Evolutionary conservation across 176 grass and related monocot species (phyloP).

Genomic region (Carex myosuroides): DNA sequence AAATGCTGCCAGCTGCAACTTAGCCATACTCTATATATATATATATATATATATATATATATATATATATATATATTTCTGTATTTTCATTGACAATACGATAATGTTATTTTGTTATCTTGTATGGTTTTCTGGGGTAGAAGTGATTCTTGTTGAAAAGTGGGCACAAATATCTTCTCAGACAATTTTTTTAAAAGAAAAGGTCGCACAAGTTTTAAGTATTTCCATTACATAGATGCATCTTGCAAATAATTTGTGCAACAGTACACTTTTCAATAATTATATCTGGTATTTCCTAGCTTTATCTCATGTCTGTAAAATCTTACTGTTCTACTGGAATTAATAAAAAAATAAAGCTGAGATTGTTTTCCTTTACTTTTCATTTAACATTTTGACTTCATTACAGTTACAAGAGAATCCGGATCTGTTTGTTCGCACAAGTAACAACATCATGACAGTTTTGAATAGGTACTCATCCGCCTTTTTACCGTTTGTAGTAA

Average conservation of each 20-base stretch:
- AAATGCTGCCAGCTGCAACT: no score
- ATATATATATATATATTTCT: background rate
- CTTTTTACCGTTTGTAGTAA: background rate
- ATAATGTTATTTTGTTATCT: background rate
- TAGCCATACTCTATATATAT: no score
- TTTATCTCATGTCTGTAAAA: background rate
- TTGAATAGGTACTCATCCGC: constrained; percentile 54
- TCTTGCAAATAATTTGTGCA: background rate
- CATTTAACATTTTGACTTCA: constrained; percentile 13
- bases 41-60: background rate
- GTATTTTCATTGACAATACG: background rate
- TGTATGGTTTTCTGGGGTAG: background rate
- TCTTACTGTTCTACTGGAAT: background rate
- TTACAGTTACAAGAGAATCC: constrained; percentile 54
- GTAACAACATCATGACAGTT: constrained; percentile 63
- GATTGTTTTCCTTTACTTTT: constrained; percentile 8
- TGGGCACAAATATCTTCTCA: background rate
- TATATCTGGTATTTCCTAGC: background rate
- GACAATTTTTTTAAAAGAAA: background rate
- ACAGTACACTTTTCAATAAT: background rate
- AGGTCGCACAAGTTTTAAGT: background rate
- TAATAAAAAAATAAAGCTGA: background rate
- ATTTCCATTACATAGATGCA: background rate
- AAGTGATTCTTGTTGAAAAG: background rate
- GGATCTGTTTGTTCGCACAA: constrained; percentile 52